Evolutionary conservation across 352 stramenopile genomes (phyloP), one percentile per base, ranked within the genome.

Genomic region (Phytophthora agathidicida): DNA sequence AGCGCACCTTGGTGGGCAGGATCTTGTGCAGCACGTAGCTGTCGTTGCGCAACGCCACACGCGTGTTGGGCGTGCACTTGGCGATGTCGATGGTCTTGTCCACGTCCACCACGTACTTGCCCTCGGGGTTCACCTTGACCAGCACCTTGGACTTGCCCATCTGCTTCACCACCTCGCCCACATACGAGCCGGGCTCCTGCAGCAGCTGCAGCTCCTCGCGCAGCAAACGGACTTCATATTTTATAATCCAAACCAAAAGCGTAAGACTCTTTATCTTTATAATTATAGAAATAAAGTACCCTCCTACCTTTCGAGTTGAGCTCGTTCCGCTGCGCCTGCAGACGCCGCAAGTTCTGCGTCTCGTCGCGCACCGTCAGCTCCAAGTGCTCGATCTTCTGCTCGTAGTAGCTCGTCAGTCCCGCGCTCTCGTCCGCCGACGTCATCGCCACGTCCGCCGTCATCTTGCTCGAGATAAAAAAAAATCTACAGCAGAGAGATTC

Each of bases 21-120:
- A 99, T 99, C 80, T 99, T 99, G 80, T 99, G 97, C 27, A 99
- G 83, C 45, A 97, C 97, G 71, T 99, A 99, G 59, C 96, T 99
- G 84, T 99, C 97, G 72, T 99, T 99, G 45, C 97, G 88, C 16
- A 99, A 80, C 7, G 98, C 98, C 26, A 99, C 98, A 41, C 98
- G 95, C 14, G 97, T 99, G 80, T 99, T 99, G 57, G 98, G 96
- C 46, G 96, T 99, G 67, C 98, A 97, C 70, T 99, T 96, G 55
- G 94, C 66, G 43, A 98, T 98, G 64, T 97, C 87, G 51, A 98
- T 96, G 48, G 96, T 83, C 66, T 99, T 99, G 72, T 99, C 96
- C 57, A 99, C 88, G 66, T 99, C 98, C 27, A 99, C 98, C 19
- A 99, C 97, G 71, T 99, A 99, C 73, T 99, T 99, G 52, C 97